A percentile compares a stretch with the other conserved stretches of the same genome.
Evolutionary conservation across 2,329 filamentous ascomycete genomes (phyloP).

Genomic region (Microsporum canis): DNA sequence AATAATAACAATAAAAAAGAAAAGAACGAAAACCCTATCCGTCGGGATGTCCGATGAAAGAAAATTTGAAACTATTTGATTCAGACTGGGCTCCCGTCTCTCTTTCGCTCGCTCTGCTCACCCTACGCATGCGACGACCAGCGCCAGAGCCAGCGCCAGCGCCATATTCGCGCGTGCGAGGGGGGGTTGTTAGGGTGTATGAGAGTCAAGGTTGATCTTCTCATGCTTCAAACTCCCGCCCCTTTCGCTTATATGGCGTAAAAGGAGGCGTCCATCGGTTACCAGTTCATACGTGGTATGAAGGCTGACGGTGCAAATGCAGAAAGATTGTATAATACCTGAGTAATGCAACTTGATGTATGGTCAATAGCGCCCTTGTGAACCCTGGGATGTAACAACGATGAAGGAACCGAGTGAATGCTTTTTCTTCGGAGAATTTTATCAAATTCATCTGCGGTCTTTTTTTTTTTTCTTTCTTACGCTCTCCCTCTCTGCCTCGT

Average conservation of each 20-base stretch:
- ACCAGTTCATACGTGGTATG: neutral
- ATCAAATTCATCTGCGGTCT: neutral
- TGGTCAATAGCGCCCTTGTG: neutral
- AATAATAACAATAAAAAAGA: too few species aligned
- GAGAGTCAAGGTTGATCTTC: neutral
- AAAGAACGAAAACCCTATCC: neutral
- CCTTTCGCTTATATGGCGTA: neutral
- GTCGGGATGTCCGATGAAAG: constrained; percentile 1
- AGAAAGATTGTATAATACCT: neutral
- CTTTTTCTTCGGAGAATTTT: constrained; percentile 4
- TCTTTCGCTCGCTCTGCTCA: neutral
- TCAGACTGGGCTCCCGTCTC: neutral
- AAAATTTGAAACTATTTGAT: neutral
- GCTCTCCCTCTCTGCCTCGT: neutral
- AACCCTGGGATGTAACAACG: neutral
- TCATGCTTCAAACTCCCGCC: neutral
- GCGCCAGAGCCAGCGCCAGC: neutral
- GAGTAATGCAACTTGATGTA: neutral
- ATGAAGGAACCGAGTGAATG: neutral
- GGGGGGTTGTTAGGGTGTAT: neutral
- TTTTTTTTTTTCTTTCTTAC: neutral
- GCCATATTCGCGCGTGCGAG: neutral
- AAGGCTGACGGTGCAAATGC: neutral
- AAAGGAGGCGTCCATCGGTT: neutral
- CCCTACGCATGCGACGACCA: neutral